Base-by-base conservation (phyloP, 441 rosid genomes). In the Sinapis alba region DNA sequence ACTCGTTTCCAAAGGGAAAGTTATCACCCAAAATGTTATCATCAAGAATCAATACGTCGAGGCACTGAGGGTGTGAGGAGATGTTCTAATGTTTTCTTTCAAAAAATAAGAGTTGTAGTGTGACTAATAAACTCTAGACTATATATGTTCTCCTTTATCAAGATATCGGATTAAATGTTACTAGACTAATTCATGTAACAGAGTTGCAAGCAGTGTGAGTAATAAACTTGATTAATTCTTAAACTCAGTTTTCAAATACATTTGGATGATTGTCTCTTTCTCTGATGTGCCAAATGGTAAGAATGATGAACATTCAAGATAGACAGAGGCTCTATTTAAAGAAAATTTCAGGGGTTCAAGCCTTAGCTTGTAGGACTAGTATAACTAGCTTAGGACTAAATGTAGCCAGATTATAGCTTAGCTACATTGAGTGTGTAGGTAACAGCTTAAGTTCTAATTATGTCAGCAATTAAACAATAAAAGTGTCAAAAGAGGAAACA, bases 51-150 rank as follows among this genome's bases (percentile, higher is more conserved):
- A 64, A 15, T 65, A 45, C 71, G 45, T 23, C 28, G 0, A 76
- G 50, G 75, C 80, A 76, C 13, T 76, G 71, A 62, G 58, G 34
- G 70, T 69, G 41, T 62, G 51, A 61, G 38, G 38, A 12, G n/a
- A 58, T 65, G 6, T 18, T 16, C 4, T 38, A 23, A 28, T 76
- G 32, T 64, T 45, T 13, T 7, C 9, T 36, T 13, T 6, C 0
- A n/a, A 28, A 59, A 18, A 75, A 62, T 28, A 69, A 76, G 23
- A 21, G 65, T 68, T 24, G 19, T 36, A 36, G 16, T 30, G 53
- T 74, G 67, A 19, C 21, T 5, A 30, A 19, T 20, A 28, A 57
- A 67, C 51, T 43, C 3, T 50, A 21, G 43, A 67, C 18, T 28
- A 7, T 65, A 57, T 56, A 32, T 32, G 38, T 32, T 38, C 15